These are phyloP conservation scores for Oryza brachyantha DNA, from an alignment of 176 grass and related monocot genomes.

Conservation along the genomic window DNA sequence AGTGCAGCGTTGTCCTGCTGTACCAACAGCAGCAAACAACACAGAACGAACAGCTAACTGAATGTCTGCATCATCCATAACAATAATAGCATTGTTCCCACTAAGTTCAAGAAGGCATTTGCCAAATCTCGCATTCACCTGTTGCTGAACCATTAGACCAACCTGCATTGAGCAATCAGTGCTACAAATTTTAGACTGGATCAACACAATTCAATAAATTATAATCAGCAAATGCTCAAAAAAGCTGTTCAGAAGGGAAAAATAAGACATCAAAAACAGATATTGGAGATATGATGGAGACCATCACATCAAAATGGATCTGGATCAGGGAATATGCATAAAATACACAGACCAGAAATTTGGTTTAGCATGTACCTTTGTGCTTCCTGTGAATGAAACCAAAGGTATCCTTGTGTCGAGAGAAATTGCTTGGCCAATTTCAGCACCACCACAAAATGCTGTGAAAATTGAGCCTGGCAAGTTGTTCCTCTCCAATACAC, in stretches of 20 bases:
- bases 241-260: background rate
- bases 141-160: constrained; percentile 80
- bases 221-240: constrained; percentile 13
- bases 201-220: background rate
- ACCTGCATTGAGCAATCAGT: constrained; percentile 54
- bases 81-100: constrained; percentile 98
- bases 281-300: background rate
- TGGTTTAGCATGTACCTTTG: constrained; percentile 55
- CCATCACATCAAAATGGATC: background rate
- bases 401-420: constrained; percentile 73
- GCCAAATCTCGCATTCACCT: constrained; percentile 74
- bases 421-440: constrained; percentile 88
- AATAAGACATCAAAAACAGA: background rate
- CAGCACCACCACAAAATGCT: constrained; percentile 88
- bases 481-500: constrained; percentile 94
- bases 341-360: background rate
- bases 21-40: constrained; percentile 97
- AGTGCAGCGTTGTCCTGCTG: constrained; percentile 94
- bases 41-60: constrained; percentile 93
- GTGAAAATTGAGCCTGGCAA: constrained; percentile 91
- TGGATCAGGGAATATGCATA: background rate
- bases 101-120: constrained; percentile 99
- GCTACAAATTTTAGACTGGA: constrained; percentile 9
- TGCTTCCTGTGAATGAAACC: constrained; percentile 96
- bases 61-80: constrained; percentile 98